Base-by-base conservation (phyloP, 1,284 basidiomycete genomes). In the Moniliophthora roreri region DNA sequence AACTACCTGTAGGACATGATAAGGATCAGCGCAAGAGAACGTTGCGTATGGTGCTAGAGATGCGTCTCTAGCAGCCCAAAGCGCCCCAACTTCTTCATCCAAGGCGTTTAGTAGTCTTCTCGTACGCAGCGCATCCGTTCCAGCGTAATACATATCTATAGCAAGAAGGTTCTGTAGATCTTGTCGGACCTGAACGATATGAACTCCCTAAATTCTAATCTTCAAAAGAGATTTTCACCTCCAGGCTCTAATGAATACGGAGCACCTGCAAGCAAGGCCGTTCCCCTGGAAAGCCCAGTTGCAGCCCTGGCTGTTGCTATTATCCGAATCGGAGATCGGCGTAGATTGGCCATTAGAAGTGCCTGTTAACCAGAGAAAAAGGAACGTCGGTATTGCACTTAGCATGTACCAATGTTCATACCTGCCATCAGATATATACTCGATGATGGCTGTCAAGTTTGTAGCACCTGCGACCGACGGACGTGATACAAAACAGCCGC, bases 21-120 rank as follows among this genome's bases (percentile, higher is more conserved):
- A 3, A 24, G 24, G 21, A 21, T 44, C 41, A 24, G 39, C 4
- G 36, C 20, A 44, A 44, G 18, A 24, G 20, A 41, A 40, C 15
- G 39, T 18, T 21, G 2, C 23, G 3, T 41, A 21, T n/a, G 16
- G 23, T 18, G 16, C 10, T 10, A 15, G 2, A 41, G 2, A 40
- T 16, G n/a, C 16, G 24, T 21, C 41, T 44, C 41, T 44, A 11
- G 41, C 41, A 44, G 41, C 41, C 41, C 41, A 44, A 44, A 44
- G 20, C 18, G 4, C 41, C 23, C 24, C 24, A 21, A 3, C 24
- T 24, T 8, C 23, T 23, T 24, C 41, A 24, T 15, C 23, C 4
- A 24, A 18, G 11, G 41, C 41, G 3, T 24, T 21, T 15, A 44
- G 41, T 1, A 44, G 5, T 13, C 21, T 24, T 2, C 4, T 24